Evolutionary conservation across 2,329 filamentous ascomycete species (phyloP).

Genomic region (Aspergillaceae sp.): DNA sequence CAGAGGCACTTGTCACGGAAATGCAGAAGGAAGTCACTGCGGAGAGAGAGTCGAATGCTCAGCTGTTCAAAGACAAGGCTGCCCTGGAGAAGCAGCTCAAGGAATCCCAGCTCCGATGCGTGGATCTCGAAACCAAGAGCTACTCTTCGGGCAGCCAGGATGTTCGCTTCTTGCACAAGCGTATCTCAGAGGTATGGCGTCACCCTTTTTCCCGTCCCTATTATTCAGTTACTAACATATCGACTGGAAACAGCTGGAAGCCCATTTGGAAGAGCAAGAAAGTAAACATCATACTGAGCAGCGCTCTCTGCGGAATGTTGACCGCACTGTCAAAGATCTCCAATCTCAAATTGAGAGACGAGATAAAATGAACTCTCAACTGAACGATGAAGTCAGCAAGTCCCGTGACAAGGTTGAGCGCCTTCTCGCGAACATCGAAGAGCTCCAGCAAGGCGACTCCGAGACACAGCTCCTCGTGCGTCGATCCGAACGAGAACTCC

Average conservation of each 20-base stretch:
- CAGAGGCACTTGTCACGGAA: conserved; percentile 77
- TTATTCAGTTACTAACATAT: conserved; percentile 13
- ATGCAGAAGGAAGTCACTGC: conserved; percentile 85
- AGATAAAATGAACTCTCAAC: conserved; percentile 73
- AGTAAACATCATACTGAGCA: conserved; percentile 69
- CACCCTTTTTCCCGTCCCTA: neutral
- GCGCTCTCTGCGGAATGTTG: conserved; percentile 81
- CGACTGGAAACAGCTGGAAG: conserved; percentile 59
- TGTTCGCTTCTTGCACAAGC: conserved; percentile 86
- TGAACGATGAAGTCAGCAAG: conserved; percentile 74
- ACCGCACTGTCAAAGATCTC: conserved; percentile 87
- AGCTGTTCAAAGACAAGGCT: conserved; percentile 83
- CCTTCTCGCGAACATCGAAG: conserved; percentile 82
- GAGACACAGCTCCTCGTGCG: conserved; percentile 70
- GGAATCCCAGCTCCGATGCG: conserved; percentile 78
- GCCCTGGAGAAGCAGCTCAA: conserved; percentile 81
- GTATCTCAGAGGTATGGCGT: conserved; percentile 78
- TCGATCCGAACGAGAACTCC: conserved; percentile 78
- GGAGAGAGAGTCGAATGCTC: conserved; percentile 72
- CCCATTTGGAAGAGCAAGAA: conserved; percentile 75
- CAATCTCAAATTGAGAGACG: conserved; percentile 87
- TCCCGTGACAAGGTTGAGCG: conserved; percentile 86
- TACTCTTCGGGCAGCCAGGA: conserved; percentile 92
- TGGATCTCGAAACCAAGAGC: conserved; percentile 94
- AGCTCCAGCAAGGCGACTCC: conserved; percentile 82